Evolutionary conservation across 2,329 filamentous ascomycete species (phyloP).

Genomic region (Cercospora zeina): DNA sequence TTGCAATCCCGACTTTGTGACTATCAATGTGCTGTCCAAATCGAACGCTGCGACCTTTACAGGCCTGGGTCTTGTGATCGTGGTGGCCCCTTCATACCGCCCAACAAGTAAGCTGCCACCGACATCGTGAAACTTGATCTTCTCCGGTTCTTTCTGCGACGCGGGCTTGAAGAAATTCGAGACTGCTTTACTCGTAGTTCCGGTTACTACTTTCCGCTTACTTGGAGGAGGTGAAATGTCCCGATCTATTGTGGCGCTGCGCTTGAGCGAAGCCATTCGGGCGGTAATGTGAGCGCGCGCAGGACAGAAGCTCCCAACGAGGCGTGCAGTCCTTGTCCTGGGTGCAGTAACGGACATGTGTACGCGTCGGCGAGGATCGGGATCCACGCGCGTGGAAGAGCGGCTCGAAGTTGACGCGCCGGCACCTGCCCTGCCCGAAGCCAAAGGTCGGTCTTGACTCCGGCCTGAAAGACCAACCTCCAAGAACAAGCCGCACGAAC

Average conservation of each 20-base stretch:
- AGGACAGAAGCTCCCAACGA: constrained; percentile 1
- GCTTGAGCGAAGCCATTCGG: constrained; percentile 37
- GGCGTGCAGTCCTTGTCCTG: not conserved
- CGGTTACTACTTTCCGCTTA: constrained; percentile 57
- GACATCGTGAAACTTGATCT: constrained; percentile 66
- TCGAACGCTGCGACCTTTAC: constrained; percentile 72
- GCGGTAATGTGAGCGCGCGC: constrained; percentile 2
- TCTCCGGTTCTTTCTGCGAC: constrained; percentile 80
- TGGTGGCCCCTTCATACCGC: constrained; percentile 55
- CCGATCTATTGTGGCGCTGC: constrained; percentile 43
- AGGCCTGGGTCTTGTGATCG: constrained; percentile 37
- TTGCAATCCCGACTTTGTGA: constrained; percentile 75
- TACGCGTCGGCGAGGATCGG: not conserved
- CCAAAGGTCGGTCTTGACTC: not conserved
- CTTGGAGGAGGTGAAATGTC: constrained; percentile 59
- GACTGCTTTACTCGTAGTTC: constrained; percentile 63
- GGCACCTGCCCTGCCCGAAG: not conserved
- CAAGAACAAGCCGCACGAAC: not conserved
- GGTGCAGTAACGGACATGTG: not conserved
- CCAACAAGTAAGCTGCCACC: constrained; percentile 74
- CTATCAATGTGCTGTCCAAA: constrained; percentile 83
- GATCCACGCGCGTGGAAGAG: constrained; percentile 5
- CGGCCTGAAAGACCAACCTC: not conserved
- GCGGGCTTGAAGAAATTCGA: constrained; percentile 84
- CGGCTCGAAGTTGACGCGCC: constrained; percentile 1